phyloP scores from a whole-genome alignment of 306 rosid species.

The Mucuna pruriens region DNA sequence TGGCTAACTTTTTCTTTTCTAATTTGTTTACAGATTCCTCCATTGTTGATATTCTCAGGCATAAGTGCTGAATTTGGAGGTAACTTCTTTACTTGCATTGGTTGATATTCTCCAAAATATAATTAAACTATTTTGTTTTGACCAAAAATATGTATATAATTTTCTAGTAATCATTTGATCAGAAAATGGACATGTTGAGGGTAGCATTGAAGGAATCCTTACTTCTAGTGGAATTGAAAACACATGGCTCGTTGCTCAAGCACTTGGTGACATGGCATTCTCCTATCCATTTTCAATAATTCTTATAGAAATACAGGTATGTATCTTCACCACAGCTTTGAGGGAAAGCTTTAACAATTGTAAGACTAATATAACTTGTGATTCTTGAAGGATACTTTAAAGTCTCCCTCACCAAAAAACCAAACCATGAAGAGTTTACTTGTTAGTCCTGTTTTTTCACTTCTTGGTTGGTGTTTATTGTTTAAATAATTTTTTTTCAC shows the following conservation, averaged over 20 bases:
- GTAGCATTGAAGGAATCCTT: slow-evolving; percentile 57
- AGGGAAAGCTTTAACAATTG: neutral
- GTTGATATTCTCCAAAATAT: too few species aligned
- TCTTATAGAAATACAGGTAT: slow-evolving; percentile 89
- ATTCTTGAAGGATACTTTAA: slow-evolving; percentile 80
- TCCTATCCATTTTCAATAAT: slow-evolving; percentile 87
- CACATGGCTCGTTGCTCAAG: slow-evolving; percentile 75
- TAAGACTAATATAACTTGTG: slow-evolving; percentile 21
- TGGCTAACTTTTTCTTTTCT: slow-evolving; percentile 30
- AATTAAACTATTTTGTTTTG: slow-evolving; percentile 1
- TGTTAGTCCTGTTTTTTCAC: too few species aligned
- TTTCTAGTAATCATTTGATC: slow-evolving; percentile 38
- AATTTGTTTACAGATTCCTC: slow-evolving; percentile 70
- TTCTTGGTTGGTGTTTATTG: too few species aligned
- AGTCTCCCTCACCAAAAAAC: slow-evolving; percentile 81
- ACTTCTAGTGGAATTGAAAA: slow-evolving; percentile 55
- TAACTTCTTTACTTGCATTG: slow-evolving; percentile 37
- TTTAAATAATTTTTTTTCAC: too few species aligned
- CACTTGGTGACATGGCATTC: slow-evolving; percentile 88
- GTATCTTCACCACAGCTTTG: slow-evolving; percentile 4
- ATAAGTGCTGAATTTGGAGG: slow-evolving; percentile 94
- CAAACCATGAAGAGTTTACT: slow-evolving; percentile 62
- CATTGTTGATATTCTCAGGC: slow-evolving; percentile 74
- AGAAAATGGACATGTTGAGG: slow-evolving; percentile 70
- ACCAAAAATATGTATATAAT: neutral